A percentile compares a stretch with the other conserved stretches of the same genome.
These are phyloP conservation scores for Ramaria sp. DNA, from an alignment of 768 basidiomycete species.

Conservation along the genomic window DNA sequence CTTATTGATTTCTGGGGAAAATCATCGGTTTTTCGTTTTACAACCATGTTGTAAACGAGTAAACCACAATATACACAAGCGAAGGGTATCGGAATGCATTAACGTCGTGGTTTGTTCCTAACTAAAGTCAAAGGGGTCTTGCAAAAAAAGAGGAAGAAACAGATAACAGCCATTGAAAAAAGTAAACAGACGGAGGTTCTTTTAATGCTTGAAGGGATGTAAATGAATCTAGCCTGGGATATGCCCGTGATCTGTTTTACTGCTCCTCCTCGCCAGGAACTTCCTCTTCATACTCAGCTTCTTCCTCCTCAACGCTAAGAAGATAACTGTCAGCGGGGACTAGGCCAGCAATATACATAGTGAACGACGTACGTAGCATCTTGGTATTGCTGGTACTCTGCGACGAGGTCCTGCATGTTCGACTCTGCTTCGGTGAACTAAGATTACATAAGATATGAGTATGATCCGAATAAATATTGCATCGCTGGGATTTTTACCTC, in stretches of 20 bases:
- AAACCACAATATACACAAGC: neutral
- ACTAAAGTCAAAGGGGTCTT: neutral
- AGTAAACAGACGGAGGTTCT: constrained; percentile 1
- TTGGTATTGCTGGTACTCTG: constrained; percentile 96
- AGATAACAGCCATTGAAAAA: neutral
- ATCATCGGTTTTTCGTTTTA: neutral
- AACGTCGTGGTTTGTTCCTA: constrained; percentile 1
- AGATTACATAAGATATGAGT: constrained; percentile 3
- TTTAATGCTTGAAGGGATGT: constrained; percentile 1
- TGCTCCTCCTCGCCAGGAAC: constrained; percentile 48
- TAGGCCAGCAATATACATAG: neutral
- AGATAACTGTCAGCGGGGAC: neutral
- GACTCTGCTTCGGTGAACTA: constrained; percentile 97
- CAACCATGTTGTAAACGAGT: neutral
- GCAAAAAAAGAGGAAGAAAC: neutral
- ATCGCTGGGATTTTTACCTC: constrained; percentile 32
- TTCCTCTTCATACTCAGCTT: constrained; percentile 80
- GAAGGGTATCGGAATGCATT: constrained; percentile 3
- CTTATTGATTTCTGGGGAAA: no score
- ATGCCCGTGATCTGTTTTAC: constrained; percentile 9
- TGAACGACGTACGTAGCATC: constrained; percentile 70
- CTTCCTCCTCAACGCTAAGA: constrained; percentile 68
- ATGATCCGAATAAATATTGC: constrained; percentile 13
- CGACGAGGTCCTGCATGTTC: constrained; percentile 98
- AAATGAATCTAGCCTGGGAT: neutral